Base-by-base conservation (phyloP, 2,329 filamentous ascomycete species). In the Arthrobotrys musiformis region DNA sequence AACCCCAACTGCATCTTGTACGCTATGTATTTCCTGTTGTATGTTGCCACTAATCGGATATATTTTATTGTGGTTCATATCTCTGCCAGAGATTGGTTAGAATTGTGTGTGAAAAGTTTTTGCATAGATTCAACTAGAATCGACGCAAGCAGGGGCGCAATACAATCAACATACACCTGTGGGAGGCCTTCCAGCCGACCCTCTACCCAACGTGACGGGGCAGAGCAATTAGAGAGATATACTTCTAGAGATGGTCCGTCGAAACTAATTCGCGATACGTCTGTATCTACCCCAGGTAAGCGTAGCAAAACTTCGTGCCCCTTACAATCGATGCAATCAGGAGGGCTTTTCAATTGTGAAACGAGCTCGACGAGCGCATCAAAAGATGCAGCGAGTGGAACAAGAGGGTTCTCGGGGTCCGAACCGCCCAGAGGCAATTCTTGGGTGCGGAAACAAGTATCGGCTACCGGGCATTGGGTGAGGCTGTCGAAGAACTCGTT, bases 281-380 rank as follows among this genome's bases (percentile, higher is more conserved):
- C 9, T 24, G 8, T 44, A 44, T 44, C 44, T 35, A 44, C 4
- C 17, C 2, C 5, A 3, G 42, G 42, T 17, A 46, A 22, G 19
- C 22, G 42, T 9, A 46, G 3, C 28, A 61, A 26, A 17, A 61
- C 37, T n/a, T 44, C 1, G 28, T 44, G 56, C 11, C 56, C 35
- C 22, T 44, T 1, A 11, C 56, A 61, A 44, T 61, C 28, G 2
- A 44, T 33, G 2, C 13, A 9, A 26, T 28, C 56, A 1, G n/a
- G n/a, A n/a, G n/a, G n/a, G n/a, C n/a, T n/a, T n/a, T 61, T 61
- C 35, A 61, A 61, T 22, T 61, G 56, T 8, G 37, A 61, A 19
- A 61, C 35, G 33, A 61, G 56, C 11, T 44, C 22, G 2, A 17
- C 37, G 15, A 61, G 56, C 17, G 35, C 56, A 9, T 61, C 56